These are phyloP conservation scores for Diospyros kaki DNA, from an alignment of 148 eudicot genomes.

Conservation along the genomic window DNA sequence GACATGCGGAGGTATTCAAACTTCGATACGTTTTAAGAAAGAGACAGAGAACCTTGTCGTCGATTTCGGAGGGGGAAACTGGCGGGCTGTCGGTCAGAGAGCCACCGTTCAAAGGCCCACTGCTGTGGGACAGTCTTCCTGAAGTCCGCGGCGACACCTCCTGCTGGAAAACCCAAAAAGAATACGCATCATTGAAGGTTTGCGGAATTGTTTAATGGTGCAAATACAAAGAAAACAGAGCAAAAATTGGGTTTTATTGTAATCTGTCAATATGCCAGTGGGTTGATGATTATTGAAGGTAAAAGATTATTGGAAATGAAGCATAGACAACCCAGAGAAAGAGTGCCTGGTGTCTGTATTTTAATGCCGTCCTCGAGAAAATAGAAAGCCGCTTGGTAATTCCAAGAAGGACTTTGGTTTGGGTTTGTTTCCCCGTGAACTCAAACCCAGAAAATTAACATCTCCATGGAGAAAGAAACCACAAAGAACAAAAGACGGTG, in stretches of 20 bases:
- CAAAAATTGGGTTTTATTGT: no score
- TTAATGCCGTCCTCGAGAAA: slow-evolving; percentile 10
- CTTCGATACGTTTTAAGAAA: no score
- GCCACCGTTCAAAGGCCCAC: slow-evolving; percentile 85
- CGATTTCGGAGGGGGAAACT: slow-evolving; percentile 85
- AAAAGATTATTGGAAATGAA: not conserved
- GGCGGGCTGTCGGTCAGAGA: slow-evolving; percentile 96
- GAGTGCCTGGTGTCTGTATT: slow-evolving; percentile 3
- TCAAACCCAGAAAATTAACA: no score
- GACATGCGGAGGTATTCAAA: no score
- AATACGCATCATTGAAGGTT: not conserved
- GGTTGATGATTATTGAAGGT: not conserved
- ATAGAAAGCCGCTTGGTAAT: slow-evolving; percentile 12
- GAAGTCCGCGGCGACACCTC: slow-evolving; percentile 96
- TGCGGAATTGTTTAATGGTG: not conserved
- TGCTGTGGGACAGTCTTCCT: slow-evolving; percentile 85
- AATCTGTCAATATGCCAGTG: no score
- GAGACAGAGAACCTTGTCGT: slow-evolving; percentile 62
- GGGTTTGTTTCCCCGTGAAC: no score
- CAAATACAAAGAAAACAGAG: not conserved
- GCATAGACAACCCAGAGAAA: slow-evolving; percentile 11
- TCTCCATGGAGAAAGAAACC: not conserved
- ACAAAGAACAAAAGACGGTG: not conserved
- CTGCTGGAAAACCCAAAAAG: slow-evolving; percentile 41
- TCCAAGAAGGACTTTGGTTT: slow-evolving; percentile 6